These are phyloP conservation scores for Kluyveromyces dobzhanskii DNA, from an alignment of 805 yeast genomes.

Conservation along the genomic window DNA sequence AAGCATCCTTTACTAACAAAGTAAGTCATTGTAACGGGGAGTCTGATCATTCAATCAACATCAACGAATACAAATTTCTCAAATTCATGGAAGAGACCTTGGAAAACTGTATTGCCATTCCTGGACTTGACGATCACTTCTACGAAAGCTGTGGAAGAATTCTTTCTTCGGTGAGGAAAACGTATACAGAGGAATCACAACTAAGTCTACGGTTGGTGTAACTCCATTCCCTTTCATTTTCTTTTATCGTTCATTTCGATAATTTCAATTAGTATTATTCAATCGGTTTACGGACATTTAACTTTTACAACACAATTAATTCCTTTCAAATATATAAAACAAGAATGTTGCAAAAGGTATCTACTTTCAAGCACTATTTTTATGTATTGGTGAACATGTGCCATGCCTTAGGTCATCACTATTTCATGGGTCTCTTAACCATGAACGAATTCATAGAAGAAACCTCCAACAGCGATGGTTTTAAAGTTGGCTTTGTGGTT, in stretches of 20 bases:
- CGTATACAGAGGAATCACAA: background rate
- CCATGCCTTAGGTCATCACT: constrained; percentile 93
- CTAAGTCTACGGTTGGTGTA: constrained; percentile 4
- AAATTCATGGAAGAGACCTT: constrained; percentile 1
- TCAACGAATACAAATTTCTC: constrained; percentile 2
- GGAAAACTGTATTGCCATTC: background rate
- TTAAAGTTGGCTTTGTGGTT: constrained; percentile 56
- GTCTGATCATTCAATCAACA: background rate
- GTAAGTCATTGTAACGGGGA: background rate
- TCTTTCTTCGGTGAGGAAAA: background rate
- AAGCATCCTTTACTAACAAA: constrained; percentile 1
- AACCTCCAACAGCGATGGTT: constrained; percentile 97
- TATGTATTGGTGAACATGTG: constrained; percentile 34
- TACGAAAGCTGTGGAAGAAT: background rate
- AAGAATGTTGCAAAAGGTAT: too few species aligned
- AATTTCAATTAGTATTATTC: background rate
- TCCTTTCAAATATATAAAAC: too few species aligned
- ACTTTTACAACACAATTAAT: too few species aligned
- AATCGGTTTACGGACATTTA: too few species aligned
- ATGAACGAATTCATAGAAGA: constrained; percentile 40
- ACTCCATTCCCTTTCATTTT: background rate
- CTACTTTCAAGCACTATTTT: too few species aligned
- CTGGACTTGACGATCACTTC: background rate
- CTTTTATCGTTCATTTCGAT: background rate
- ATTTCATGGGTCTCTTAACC: constrained; percentile 80